Evolutionary conservation across 179 eudicot species (phyloP).

Genomic region (Silene noctiflora): DNA sequence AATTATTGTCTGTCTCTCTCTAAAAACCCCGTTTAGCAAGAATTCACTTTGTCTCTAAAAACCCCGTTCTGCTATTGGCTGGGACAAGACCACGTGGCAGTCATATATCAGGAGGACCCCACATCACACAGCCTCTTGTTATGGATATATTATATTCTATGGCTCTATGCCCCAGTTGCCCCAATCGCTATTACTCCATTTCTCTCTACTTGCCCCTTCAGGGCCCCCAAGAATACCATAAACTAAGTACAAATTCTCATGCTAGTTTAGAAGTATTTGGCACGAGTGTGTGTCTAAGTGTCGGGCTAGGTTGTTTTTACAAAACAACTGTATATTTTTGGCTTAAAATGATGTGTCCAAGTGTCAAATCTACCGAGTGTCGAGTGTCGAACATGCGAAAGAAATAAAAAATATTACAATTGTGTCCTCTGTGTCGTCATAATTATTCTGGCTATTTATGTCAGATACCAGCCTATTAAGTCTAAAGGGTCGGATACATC

Average conservation of each 20-base stretch:
- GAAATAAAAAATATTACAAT: neutral
- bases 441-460: conserved; percentile 26
- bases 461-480: conserved; percentile 28
- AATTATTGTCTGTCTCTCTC: neutral
- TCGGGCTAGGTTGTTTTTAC: too few relatives aligned
- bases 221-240: conserved; percentile 34
- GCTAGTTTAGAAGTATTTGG: too few relatives aligned
- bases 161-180: conserved; percentile 36
- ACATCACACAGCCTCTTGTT: conserved; percentile 41
- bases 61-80: conserved; percentile 25
- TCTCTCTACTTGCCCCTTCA: conserved; percentile 38
- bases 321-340: too few relatives aligned
- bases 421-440: conserved; percentile 5
- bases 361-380: too few relatives aligned
- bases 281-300: too few relatives aligned
- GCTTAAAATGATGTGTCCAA: too few relatives aligned
- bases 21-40: conserved; percentile 20
- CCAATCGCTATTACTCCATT: conserved; percentile 32
- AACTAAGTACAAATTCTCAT: too few relatives aligned
- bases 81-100: conserved; percentile 64
- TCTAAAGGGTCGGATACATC: conserved; percentile 26
- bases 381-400: too few relatives aligned
- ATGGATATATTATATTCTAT: conserved; percentile 45
- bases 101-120: conserved; percentile 52
- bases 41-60: conserved; percentile 11